Evolutionary conservation across 192 early-diverging fungal genomes (phyloP).

Genomic region (Dissophora globulifera): DNA sequence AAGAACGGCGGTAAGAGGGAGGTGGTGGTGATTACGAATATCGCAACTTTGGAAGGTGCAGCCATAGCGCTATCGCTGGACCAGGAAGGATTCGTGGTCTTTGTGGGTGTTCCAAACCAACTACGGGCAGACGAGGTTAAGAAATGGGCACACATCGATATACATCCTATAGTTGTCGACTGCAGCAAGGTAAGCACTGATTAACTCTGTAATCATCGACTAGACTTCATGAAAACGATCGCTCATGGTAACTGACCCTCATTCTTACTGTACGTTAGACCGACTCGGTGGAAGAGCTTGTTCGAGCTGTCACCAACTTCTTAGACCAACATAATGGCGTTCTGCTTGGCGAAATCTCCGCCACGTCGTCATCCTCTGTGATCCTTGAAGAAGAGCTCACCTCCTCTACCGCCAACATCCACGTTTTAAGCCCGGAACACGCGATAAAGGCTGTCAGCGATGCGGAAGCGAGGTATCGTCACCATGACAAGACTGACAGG

Average conservation of each 20-base stretch:
- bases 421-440: conserved; percentile 20
- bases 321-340: conserved; percentile 33
- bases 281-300: conserved; percentile 27
- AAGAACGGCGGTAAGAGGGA: conserved; percentile 26
- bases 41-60: conserved; percentile 24
- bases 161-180: conserved; percentile 39
- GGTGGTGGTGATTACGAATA: conserved; percentile 23
- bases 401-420: conserved; percentile 35
- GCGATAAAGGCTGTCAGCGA: conserved; percentile 19
- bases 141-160: conserved; percentile 19
- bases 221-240: too few relatives aligned
- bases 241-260: too few relatives aligned
- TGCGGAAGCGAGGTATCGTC: conserved; percentile 19
- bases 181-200: conserved; percentile 34
- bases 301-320: conserved; percentile 25
- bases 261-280: conserved; percentile 5
- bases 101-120: conserved; percentile 37
- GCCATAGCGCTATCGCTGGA: conserved; percentile 34
- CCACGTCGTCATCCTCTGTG: neutral
- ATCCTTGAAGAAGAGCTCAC: conserved; percentile 38
- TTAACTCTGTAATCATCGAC: too few relatives aligned
- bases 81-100: conserved; percentile 44
- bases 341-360: conserved; percentile 13
- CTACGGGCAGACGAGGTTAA: conserved; percentile 14
- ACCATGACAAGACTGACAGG: conserved; percentile 22